Percentiles rank a stretch among this genome's conserved stretches.
phyloP scores from a whole-genome alignment of 2,329 filamentous ascomycete genomes.

The Fusarium luffae region DNA sequence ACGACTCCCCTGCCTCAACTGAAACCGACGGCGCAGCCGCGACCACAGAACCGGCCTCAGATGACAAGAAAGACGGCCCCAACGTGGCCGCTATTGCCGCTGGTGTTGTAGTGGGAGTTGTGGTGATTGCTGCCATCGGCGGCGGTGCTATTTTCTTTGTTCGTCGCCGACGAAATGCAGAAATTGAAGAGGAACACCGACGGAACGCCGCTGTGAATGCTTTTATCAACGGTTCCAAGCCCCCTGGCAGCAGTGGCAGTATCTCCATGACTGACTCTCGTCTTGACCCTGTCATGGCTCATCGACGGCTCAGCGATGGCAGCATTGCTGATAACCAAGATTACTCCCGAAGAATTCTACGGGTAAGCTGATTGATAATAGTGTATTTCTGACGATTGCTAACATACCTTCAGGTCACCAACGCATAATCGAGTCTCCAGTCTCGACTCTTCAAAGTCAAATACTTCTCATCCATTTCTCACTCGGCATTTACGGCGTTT shows the following conservation, averaged over 20 bases:
- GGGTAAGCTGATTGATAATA: conserved; percentile 68
- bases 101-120: conserved; percentile 85
- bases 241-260: conserved; percentile 70
- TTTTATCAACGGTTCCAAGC: conserved; percentile 75
- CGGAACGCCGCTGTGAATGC: conserved; percentile 82
- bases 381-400: conserved; percentile 7
- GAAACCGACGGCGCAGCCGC: conserved; percentile 28
- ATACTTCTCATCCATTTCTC: conserved; percentile 25
- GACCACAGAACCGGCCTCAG: not conserved
- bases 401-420: conserved; percentile 61
- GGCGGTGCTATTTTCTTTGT: conserved; percentile 80
- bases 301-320: conserved; percentile 88
- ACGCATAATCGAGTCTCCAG: conserved; percentile 59
- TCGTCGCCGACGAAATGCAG: conserved; percentile 78
- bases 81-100: conserved; percentile 88
- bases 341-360: conserved; percentile 94
- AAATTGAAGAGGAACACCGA: conserved; percentile 86
- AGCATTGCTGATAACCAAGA: conserved; percentile 98
- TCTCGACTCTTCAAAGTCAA: conserved; percentile 22
- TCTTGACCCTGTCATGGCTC: conserved; percentile 86
- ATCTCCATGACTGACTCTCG: conserved; percentile 83
- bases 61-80: conserved; percentile 54
- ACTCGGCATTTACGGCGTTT: conserved; percentile 58
- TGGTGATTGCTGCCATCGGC: conserved; percentile 72
- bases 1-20: not conserved